Base-by-base conservation (phyloP, 352 stramenopile species). In the Pilasporangium apinafurcum region DNA sequence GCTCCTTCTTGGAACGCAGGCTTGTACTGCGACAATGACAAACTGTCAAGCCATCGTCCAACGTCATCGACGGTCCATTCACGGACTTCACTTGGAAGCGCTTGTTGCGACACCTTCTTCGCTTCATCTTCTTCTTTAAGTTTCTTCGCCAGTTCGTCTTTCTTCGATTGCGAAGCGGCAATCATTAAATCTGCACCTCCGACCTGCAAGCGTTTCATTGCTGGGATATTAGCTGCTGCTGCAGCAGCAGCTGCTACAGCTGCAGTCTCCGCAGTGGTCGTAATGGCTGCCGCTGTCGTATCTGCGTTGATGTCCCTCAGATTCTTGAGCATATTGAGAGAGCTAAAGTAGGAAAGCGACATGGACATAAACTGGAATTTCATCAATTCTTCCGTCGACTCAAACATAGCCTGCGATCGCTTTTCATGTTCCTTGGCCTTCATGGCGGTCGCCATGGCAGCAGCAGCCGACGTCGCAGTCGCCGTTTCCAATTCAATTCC, bases 311-410 rank as follows among this genome's bases (percentile, higher is more conserved):
- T 97, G 39, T 97, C 86, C 13, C 90, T 77, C 42, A 98, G 48
- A 39, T 84, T 89, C 69, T 96, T 92, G 56, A 97, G 79, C 92
- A 98, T 98, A 46, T 95, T 97, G 34, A 98, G 65, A 25, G 84
- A 95, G 54, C 83, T 96, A 54, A 98, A 97, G 62, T 98, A 98
- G 40, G 71, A 96, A 8, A 96, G 74, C 8, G 83, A 96, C 91
- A 96, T 96, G 17, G 79, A 94, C 92, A 98, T 98, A 68, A 98
- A 97, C 67, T 97, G 89, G 56, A 98, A 97, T 68, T 97, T 97
- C 83, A 98, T 96, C 34, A 98, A 69, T 60, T 97, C 89, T 44
- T 98, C 91, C 0, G 91, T 97, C 32, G 91, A 95, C 49, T 77
- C 72, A 34, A 96, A 97, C 80, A 97, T 96, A 20, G 83, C 82